Evolutionary conservation across 2,329 filamentous ascomycete genomes (phyloP).

Genomic region (Chaetomiaceae sp.): DNA sequence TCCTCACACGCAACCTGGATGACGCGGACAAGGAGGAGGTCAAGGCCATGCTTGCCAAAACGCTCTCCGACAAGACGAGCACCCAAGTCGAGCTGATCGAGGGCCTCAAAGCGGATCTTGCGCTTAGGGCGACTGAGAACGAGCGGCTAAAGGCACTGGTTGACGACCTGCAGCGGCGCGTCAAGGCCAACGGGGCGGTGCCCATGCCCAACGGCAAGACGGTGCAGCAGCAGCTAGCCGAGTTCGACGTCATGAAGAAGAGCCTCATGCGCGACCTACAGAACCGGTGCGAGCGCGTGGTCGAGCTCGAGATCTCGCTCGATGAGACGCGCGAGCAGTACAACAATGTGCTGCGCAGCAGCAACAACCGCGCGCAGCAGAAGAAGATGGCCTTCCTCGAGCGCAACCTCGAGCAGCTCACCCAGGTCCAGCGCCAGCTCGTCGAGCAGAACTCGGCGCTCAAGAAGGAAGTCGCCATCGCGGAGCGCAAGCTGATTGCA

Average conservation of each 20-base stretch:
- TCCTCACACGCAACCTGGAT: conserved; percentile 73
- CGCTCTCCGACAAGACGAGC: conserved; percentile 70
- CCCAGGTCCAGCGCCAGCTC: conserved; percentile 92
- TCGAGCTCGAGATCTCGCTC: conserved; percentile 95
- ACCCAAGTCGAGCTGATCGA: conserved; percentile 69
- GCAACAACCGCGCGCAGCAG: conserved; percentile 97
- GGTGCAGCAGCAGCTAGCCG: conserved; percentile 93
- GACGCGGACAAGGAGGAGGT: conserved; percentile 79
- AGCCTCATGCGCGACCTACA: conserved; percentile 97
- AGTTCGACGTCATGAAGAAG: conserved; percentile 99
- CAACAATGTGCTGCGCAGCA: conserved; percentile 94
- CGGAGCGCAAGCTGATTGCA: conserved; percentile 93
- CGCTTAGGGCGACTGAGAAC: conserved; percentile 76
- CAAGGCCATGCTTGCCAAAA: conserved; percentile 71
- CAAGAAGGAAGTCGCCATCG: conserved; percentile 99
- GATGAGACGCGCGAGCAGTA: conserved; percentile 98
- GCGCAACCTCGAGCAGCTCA: conserved; percentile 95
- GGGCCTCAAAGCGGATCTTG: conserved; percentile 71
- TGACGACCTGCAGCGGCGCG: conserved; percentile 70
- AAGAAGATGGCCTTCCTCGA: conserved; percentile 99
- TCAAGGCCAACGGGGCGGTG: conserved; percentile 58
- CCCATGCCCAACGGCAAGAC: conserved; percentile 80
- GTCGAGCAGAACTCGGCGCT: conserved; percentile 96
- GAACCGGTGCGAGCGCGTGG: conserved; percentile 95
- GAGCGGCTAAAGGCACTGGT: conserved; percentile 74